phyloP scores from a whole-genome alignment of 768 basidiomycete species.

The Rossbeevera mucosa region DNA sequence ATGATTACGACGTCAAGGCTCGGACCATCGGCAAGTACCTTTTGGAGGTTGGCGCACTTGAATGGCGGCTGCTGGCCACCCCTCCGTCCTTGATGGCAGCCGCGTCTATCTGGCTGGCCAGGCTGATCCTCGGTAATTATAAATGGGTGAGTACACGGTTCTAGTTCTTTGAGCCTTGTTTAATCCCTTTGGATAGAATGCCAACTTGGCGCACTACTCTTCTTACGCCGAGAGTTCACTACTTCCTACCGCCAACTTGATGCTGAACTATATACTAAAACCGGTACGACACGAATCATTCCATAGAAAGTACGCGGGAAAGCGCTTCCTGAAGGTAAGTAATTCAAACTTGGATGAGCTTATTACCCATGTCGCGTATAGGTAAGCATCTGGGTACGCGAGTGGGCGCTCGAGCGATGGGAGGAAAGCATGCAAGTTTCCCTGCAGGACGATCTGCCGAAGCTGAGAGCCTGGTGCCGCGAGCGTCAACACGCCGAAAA shows the following conservation, averaged over 20 bases:
- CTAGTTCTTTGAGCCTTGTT: not conserved
- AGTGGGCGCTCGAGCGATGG: slow-evolving; percentile 84
- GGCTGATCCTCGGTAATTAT: slow-evolving; percentile 70
- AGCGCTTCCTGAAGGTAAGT: slow-evolving; percentile 77
- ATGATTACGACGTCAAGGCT: slow-evolving; percentile 81
- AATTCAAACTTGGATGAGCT: not conserved
- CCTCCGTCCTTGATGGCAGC: slow-evolving; percentile 81
- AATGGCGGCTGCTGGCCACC: slow-evolving; percentile 69
- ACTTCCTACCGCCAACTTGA: slow-evolving; percentile 75
- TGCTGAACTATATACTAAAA: slow-evolving; percentile 83
- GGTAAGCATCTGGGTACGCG: slow-evolving; percentile 78
- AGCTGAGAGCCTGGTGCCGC: slow-evolving; percentile 19
- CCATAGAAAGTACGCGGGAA: slow-evolving; percentile 84
- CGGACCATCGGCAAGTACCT: slow-evolving; percentile 89
- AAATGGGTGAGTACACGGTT: slow-evolving; percentile 70
- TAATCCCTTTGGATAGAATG: slow-evolving; percentile 45
- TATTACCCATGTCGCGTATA: slow-evolving; percentile 28
- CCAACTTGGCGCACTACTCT: slow-evolving; percentile 85
- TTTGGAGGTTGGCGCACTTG: slow-evolving; percentile 79
- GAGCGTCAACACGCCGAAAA: slow-evolving; percentile 20
- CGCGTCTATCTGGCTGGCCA: slow-evolving; percentile 80
- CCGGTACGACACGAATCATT: slow-evolving; percentile 71
- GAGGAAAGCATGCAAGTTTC: slow-evolving; percentile 55
- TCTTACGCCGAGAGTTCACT: slow-evolving; percentile 78
- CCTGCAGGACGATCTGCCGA: slow-evolving; percentile 53